Conservation (phyloP, 176 grass and related monocot genomes). For the Paspalum notatum region DNA sequence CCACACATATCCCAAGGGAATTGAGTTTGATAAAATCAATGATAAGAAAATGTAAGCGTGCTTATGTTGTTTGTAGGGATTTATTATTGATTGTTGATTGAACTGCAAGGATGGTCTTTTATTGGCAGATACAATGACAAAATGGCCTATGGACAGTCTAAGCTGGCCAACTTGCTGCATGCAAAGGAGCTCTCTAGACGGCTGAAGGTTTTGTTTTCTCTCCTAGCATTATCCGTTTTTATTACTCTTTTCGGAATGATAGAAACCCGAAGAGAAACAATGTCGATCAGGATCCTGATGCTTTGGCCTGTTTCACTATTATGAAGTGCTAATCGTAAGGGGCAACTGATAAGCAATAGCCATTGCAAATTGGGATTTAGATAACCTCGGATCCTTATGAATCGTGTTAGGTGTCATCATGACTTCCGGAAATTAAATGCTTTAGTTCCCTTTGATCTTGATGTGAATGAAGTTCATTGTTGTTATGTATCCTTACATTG, state of each 20-base stretch:
- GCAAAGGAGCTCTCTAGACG: conserved; percentile 79
- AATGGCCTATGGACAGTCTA: conserved; percentile 92
- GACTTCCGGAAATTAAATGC: not conserved
- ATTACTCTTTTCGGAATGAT: not conserved
- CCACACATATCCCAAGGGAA: conserved; percentile 75
- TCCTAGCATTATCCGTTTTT: not conserved
- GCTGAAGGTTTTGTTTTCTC: conserved; percentile 58
- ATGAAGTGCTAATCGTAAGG: not conserved
- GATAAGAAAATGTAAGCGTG: conserved; percentile 63
- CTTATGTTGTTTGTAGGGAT: conserved; percentile 12
- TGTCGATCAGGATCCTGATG: conserved; percentile 18
- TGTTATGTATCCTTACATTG: not conserved
- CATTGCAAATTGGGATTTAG: not conserved
- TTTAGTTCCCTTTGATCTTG: not conserved
- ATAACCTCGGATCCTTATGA: conserved; percentile 10
- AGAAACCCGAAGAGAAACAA: conserved; percentile 31
- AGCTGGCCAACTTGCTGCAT: conserved; percentile 92
- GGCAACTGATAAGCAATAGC: not conserved
- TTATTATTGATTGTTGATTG: not conserved
- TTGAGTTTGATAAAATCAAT: conserved; percentile 75
- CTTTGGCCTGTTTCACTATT: not conserved
- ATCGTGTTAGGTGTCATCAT: not conserved
- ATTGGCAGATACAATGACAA: conserved; percentile 83
- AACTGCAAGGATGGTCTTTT: conserved; percentile 35
- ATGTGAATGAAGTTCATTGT: not conserved